These are phyloP conservation scores for Jaenimonas drosophilae DNA, from an alignment of 208 protist genomes.

Conservation along the genomic window DNA sequence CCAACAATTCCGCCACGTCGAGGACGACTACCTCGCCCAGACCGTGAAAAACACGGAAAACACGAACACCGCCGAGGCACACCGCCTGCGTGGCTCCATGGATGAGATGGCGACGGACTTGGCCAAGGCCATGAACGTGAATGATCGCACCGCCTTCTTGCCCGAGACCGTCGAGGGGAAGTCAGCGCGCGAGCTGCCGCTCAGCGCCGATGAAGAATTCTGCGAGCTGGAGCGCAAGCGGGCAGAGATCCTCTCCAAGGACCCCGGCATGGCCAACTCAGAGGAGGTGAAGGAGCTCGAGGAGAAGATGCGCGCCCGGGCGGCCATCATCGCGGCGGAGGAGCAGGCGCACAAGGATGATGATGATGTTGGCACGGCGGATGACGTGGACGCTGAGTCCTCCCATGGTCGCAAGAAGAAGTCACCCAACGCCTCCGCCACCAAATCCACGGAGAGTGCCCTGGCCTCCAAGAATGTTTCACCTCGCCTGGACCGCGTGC, in stretches of 20 bases:
- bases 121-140: conserved; percentile 27
- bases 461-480: no score
- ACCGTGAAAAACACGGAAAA: conserved; percentile 5
- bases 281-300: conserved; percentile 16
- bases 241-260: conserved; percentile 6
- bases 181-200: conserved; percentile 20
- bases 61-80: conserved; percentile 9
- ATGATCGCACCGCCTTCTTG: conserved; percentile 28
- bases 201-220: conserved; percentile 48
- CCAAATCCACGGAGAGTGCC: no score
- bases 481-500: no score
- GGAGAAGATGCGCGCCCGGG: conserved; percentile 26
- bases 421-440: no score
- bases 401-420: no score
- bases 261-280: neutral
- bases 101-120: conserved; percentile 28
- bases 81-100: conserved; percentile 16
- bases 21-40: conserved; percentile 4
- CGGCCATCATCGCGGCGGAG: conserved; percentile 18
- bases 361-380: no score
- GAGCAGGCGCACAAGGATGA: conserved; percentile 15
- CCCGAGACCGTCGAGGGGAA: conserved; percentile 29
- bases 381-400: no score
- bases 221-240: conserved; percentile 10
- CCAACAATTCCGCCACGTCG: conserved; percentile 12